Evolutionary conservation across 139 green algal genomes (phyloP).

Genomic region (Coelastrella sp.): DNA sequence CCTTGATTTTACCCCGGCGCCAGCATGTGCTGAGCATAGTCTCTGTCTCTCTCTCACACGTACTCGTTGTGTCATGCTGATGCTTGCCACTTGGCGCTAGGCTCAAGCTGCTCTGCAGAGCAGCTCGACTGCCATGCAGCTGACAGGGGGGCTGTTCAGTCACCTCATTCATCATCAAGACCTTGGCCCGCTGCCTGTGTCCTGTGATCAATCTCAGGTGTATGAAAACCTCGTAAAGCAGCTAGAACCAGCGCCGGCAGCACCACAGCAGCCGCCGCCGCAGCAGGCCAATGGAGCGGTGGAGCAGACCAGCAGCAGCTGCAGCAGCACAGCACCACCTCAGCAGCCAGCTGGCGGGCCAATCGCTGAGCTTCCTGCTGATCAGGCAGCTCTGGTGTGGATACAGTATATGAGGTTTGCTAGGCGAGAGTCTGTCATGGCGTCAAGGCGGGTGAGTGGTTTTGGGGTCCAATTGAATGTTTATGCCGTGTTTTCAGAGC

Average conservation of each 20-base stretch:
- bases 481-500: no score
- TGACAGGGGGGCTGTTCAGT: no score
- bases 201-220: constrained; percentile 30
- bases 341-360: constrained; percentile 27
- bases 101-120: no score
- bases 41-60: no score
- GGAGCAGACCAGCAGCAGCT: constrained; percentile 26
- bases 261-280: constrained; percentile 42
- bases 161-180: no score
- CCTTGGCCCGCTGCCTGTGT: no score
- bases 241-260: constrained; percentile 30
- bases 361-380: constrained; percentile 52
- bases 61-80: no score
- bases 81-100: no score
- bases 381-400: constrained; percentile 81
- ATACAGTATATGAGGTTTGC: constrained; percentile 91
- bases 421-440: constrained; percentile 61
- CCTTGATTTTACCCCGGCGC: no score
- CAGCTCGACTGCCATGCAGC: no score
- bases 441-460: constrained; percentile 13
- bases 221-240: constrained; percentile 54
- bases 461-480: neutral
- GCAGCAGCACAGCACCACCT: constrained; percentile 42
- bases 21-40: no score
- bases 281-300: constrained; percentile 27